A percentile compares a stretch with the other conserved stretches of the same genome.
Evolutionary conservation across 1,284 basidiomycete species (phyloP).

Genomic region (Stygiomarasmius scandens): DNA sequence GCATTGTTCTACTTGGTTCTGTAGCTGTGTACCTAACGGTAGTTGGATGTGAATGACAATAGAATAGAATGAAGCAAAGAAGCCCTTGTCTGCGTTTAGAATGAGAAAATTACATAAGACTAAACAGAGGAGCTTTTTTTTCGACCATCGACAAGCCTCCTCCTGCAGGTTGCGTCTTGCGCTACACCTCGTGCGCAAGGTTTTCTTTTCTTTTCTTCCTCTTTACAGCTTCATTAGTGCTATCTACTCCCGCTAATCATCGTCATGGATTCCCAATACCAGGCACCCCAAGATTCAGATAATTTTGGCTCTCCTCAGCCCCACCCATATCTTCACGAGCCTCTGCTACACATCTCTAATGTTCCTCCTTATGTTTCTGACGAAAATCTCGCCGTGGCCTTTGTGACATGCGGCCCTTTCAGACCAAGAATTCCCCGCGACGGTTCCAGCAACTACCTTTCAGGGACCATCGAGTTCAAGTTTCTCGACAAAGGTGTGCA

Average conservation of each 20-base stretch:
- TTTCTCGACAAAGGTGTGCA: slow-evolving; percentile 73
- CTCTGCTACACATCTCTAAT: slow-evolving; percentile 75
- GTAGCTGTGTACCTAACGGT: no score
- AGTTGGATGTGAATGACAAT: no score
- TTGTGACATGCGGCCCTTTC: slow-evolving; percentile 75
- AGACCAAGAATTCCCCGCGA: slow-evolving; percentile 74
- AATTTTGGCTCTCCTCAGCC: slow-evolving; percentile 37
- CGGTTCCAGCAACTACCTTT: slow-evolving; percentile 49
- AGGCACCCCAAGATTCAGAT: slow-evolving; percentile 26
- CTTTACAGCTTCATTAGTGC: background rate
- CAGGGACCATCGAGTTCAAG: slow-evolving; percentile 78
- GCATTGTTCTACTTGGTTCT: no score
- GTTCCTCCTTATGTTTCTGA: slow-evolving; percentile 72
- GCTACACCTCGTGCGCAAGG: background rate
- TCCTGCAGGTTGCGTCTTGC: background rate
- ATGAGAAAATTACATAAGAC: no score
- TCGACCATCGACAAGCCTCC: background rate
- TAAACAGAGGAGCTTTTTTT: no score
- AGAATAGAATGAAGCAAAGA: no score
- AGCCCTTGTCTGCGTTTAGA: no score
- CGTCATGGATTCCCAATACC: slow-evolving; percentile 23
- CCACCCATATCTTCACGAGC: slow-evolving; percentile 82
- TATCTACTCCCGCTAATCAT: background rate
- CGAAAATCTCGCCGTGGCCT: slow-evolving; percentile 70
- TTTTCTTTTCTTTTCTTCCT: background rate